These are phyloP conservation scores for Colletotrichum graminicola DNA, from an alignment of 2,329 filamentous ascomycete genomes.

Conservation along the genomic window DNA sequence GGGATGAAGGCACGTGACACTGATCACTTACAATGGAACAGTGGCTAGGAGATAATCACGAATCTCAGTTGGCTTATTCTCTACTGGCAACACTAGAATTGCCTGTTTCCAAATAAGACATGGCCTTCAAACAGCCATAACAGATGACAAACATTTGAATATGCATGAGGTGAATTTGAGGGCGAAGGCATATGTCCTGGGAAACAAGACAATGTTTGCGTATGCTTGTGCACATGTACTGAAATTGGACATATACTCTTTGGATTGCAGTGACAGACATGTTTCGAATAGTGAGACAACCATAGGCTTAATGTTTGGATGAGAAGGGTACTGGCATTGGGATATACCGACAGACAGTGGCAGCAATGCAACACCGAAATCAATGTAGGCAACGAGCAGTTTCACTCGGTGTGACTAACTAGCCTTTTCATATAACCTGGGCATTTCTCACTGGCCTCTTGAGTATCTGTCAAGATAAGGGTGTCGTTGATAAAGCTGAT, in stretches of 20 bases:
- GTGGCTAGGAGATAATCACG: neutral
- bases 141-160: too few relatives aligned
- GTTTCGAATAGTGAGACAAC: neutral
- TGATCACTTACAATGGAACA: neutral
- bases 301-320: neutral
- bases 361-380: neutral
- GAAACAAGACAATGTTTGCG: too few relatives aligned
- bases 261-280: neutral
- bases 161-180: too few relatives aligned
- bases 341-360: too few relatives aligned
- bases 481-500: neutral
- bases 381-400: neutral
- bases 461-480: neutral
- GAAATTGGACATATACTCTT: accelerated
- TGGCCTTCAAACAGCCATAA: too few relatives aligned
- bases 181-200: neutral
- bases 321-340: neutral
- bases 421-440: neutral
- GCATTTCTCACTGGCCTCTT: neutral
- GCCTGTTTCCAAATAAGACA: too few relatives aligned
- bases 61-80: neutral
- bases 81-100: neutral
- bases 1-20: neutral
- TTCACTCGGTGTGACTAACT: neutral
- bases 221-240: neutral